phyloP scores from a whole-genome alignment of 306 rosid species.

The Lupinus albus region DNA sequence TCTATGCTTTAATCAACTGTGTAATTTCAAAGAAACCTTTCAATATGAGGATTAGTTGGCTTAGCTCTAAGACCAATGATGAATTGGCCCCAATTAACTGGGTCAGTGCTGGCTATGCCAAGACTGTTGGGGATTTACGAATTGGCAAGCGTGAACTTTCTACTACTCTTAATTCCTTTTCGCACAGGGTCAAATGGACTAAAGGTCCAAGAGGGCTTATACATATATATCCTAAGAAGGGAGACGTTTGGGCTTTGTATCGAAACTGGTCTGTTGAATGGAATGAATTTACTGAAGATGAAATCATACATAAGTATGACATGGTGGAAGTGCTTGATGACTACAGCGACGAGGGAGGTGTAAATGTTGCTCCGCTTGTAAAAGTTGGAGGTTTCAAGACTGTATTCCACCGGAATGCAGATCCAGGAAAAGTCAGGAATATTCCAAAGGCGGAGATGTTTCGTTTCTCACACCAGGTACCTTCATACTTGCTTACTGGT shows the following conservation, averaged over 20 bases:
- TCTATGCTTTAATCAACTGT: constrained; percentile 69
- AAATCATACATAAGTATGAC: constrained; percentile 69
- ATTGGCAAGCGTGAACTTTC: constrained; percentile 56
- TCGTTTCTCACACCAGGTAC: constrained; percentile 89
- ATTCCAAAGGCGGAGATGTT: constrained; percentile 75
- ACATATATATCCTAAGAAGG: constrained; percentile 72
- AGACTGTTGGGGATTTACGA: constrained; percentile 74
- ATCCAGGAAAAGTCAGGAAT: constrained; percentile 47
- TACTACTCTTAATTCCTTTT: constrained; percentile 70
- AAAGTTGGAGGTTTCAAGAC: constrained; percentile 81
- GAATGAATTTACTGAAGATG: constrained; percentile 65
- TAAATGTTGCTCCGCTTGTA: constrained; percentile 61
- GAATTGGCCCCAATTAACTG: constrained; percentile 76
- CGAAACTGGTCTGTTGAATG: constrained; percentile 85
- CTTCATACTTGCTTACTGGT: constrained; percentile 72
- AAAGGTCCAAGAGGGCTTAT: constrained; percentile 72
- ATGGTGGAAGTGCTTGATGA: constrained; percentile 87
- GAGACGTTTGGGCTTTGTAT: constrained; percentile 87
- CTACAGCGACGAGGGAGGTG: constrained; percentile 67
- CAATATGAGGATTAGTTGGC: constrained; percentile 75
- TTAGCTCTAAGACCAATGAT: constrained; percentile 66
- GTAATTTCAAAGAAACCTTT: constrained; percentile 72
- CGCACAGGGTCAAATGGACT: constrained; percentile 70
- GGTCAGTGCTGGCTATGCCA: constrained; percentile 71
- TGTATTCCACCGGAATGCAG: constrained; percentile 55